Conservation (phyloP, 1,139 yeast genomes). For the Debaryomyces psychrophilus region DNA sequence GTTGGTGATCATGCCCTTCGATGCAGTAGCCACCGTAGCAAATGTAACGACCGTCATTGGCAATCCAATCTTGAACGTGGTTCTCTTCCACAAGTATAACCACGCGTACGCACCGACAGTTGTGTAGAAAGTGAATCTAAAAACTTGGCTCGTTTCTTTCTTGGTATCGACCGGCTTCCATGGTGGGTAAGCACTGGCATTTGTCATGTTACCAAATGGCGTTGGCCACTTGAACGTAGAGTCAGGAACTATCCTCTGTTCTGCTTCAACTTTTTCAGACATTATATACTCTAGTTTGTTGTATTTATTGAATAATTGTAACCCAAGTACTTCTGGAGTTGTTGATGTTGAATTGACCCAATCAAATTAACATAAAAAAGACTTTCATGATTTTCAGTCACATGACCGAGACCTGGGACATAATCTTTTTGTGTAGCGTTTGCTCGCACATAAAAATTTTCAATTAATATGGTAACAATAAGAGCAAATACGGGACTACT, state of each 20-base stretch:
- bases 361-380: constrained; percentile 18
- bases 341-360: constrained; percentile 17
- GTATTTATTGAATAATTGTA: neutral
- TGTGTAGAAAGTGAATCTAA: constrained; percentile 46
- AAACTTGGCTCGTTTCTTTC: constrained; percentile 43
- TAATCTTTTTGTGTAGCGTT: constrained; percentile 5
- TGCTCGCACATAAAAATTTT: constrained; percentile 11
- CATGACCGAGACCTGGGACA: constrained; percentile 7
- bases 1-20: constrained; percentile 45
- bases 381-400: constrained; percentile 4
- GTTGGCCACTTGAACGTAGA: constrained; percentile 47
- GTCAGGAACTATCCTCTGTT: constrained; percentile 31
- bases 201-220: constrained; percentile 45
- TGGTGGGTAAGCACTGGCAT: constrained; percentile 47
- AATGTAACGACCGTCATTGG: constrained; percentile 47
- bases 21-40: constrained; percentile 47
- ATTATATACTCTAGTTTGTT: constrained; percentile 13
- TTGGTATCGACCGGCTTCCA: constrained; percentile 51
- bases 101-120: constrained; percentile 54
- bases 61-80: constrained; percentile 46
- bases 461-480: neutral
- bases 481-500: constrained; percentile 1
- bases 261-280: constrained; percentile 23
- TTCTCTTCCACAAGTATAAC: constrained; percentile 52
- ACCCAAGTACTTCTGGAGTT: neutral